phyloP scores from a whole-genome alignment of 352 stramenopile genomes.

The Phytopythium sindhum region DNA sequence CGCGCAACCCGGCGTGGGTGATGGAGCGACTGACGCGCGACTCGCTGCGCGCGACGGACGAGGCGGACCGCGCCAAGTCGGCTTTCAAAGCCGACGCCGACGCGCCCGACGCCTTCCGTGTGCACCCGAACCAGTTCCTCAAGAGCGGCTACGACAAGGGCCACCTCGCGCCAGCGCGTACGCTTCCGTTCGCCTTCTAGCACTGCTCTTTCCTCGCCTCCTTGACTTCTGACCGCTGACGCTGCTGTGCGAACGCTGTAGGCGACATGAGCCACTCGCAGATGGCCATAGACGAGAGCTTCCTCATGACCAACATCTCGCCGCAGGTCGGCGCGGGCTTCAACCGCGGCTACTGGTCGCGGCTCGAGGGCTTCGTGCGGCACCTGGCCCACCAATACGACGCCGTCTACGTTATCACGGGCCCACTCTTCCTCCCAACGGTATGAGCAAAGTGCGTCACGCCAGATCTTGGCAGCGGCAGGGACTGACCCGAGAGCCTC shows the following conservation, averaged over 20 bases:
- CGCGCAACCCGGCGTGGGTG: slow-evolving; percentile 84
- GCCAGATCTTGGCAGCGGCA: neutral
- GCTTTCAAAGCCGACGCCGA: slow-evolving; percentile 82
- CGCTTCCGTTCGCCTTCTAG: neutral
- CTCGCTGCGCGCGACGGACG: slow-evolving; percentile 59
- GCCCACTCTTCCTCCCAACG: slow-evolving; percentile 91
- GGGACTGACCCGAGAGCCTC: neutral
- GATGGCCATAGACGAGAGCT: slow-evolving; percentile 90
- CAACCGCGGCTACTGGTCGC: slow-evolving; percentile 87
- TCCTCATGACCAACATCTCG: slow-evolving; percentile 94
- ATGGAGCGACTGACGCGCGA: slow-evolving; percentile 79
- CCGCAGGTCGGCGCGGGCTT: slow-evolving; percentile 89
- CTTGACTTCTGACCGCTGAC: neutral
- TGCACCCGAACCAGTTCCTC: slow-evolving; percentile 84
- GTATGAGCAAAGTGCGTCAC: slow-evolving; percentile 15
- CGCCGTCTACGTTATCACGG: slow-evolving; percentile 89
- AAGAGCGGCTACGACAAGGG: slow-evolving; percentile 94
- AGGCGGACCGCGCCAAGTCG: slow-evolving; percentile 79
- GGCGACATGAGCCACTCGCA: slow-evolving; percentile 87
- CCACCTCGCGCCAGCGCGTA: slow-evolving; percentile 89
- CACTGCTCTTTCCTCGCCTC: neutral
- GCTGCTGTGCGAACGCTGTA: slow-evolving; percentile 12
- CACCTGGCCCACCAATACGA: slow-evolving; percentile 77
- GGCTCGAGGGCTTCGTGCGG: slow-evolving; percentile 84
- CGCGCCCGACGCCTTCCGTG: slow-evolving; percentile 76